These are phyloP conservation scores for Cystobasidium sp. DNA, from an alignment of 1,284 basidiomycete species.

Conservation along the genomic window DNA sequence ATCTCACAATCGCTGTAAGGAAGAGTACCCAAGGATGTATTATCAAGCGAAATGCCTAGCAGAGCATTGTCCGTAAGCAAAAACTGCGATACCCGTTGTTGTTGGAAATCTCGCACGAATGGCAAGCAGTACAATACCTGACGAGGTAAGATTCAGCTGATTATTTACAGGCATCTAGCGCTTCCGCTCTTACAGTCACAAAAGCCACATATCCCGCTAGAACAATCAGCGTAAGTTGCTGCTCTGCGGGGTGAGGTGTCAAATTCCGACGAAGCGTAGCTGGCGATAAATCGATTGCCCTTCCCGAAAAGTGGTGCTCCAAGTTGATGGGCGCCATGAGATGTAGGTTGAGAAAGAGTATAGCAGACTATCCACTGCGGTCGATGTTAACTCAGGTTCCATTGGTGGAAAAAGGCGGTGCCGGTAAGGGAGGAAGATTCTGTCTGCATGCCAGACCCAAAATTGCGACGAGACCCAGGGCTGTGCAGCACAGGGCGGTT, in stretches of 20 bases:
- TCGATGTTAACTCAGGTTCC: too few species aligned
- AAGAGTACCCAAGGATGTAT: slow-evolving; percentile 34
- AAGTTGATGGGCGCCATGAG: too few species aligned
- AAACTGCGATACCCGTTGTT: background rate
- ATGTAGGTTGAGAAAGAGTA: too few species aligned
- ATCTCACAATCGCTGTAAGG: slow-evolving; percentile 22
- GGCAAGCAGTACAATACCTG: slow-evolving; percentile 5
- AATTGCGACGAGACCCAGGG: too few species aligned
- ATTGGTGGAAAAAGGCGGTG: too few species aligned
- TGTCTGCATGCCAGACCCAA: too few species aligned
- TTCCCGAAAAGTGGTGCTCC: too few species aligned
- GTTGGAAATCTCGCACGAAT: background rate
- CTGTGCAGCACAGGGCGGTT: too few species aligned
- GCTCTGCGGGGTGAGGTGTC: slow-evolving; percentile 22
- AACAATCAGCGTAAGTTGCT: slow-evolving; percentile 30
- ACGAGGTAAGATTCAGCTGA: background rate
- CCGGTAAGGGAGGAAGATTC: too few species aligned
- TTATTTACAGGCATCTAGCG: background rate
- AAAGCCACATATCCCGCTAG: slow-evolving; percentile 16
- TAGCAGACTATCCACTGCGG: too few species aligned
- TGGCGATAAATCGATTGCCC: background rate
- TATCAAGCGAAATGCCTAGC: slow-evolving; percentile 11
- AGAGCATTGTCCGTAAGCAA: background rate
- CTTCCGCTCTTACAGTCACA: slow-evolving; percentile 2
- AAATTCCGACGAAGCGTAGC: background rate